Percentiles rank a stretch among this genome's conserved stretches.
phyloP scores from a whole-genome alignment of 768 basidiomycete genomes.

The Cystofilobasidium macerans region DNA sequence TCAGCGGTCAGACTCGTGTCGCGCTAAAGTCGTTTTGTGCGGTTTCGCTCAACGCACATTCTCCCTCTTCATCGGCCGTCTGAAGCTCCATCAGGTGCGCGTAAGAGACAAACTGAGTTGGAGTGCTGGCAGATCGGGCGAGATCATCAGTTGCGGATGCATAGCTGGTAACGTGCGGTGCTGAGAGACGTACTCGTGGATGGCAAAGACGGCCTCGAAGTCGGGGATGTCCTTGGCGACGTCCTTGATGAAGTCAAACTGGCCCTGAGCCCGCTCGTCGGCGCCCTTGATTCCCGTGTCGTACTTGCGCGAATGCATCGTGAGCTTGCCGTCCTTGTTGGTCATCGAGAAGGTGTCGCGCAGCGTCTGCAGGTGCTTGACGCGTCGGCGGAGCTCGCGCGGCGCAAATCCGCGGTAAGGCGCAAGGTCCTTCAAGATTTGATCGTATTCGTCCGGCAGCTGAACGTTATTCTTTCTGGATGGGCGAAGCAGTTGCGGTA shows the following conservation, averaged over 20 bases:
- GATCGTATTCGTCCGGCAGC: conserved; percentile 36
- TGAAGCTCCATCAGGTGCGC: conserved; percentile 31
- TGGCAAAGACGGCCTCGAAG: conserved; percentile 30
- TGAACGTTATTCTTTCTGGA: conserved; percentile 32
- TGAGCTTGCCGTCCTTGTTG: conserved; percentile 11
- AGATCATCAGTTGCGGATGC: neutral
- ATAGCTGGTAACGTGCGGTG: too few species aligned
- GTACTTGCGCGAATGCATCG: neutral
- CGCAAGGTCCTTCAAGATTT: conserved; percentile 31
- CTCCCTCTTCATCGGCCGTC: conserved; percentile 30
- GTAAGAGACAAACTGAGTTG: conserved; percentile 28
- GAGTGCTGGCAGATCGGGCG: conserved; percentile 29
- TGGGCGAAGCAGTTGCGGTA: neutral
- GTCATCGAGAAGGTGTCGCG: conserved; percentile 15
- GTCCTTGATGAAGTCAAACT: conserved; percentile 28
- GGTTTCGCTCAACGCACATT: conserved; percentile 30
- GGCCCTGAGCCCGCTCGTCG: conserved; percentile 29
- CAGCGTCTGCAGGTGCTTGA: conserved; percentile 15
- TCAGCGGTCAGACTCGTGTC: neutral
- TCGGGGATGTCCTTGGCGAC: conserved; percentile 30
- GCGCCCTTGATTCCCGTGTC: conserved; percentile 29
- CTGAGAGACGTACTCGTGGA: conserved; percentile 29
- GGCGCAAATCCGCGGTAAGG: conserved; percentile 34
- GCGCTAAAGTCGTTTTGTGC: neutral
- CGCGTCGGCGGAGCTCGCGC: conserved; percentile 26